These are phyloP conservation scores for Fraxinus anomala DNA, from an alignment of 257 asterid species.

Conservation along the genomic window DNA sequence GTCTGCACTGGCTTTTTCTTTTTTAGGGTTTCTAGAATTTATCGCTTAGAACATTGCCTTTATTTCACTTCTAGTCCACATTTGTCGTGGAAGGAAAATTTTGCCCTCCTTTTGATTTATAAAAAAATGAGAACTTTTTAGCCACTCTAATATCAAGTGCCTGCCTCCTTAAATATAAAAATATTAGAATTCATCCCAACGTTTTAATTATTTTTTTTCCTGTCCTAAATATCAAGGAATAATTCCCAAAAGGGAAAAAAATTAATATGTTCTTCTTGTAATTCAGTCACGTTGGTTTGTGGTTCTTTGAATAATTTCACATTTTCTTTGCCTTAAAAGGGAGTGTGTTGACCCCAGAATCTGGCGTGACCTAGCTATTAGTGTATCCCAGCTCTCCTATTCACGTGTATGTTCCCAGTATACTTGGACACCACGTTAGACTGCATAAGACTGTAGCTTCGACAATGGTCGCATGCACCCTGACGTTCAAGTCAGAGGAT, in stretches of 20 bases:
- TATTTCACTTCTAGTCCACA: slow-evolving; percentile 9
- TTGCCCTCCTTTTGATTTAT: neutral
- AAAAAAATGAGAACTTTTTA: neutral
- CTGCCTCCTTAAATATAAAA: neutral
- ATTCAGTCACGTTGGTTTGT: slow-evolving; percentile 10
- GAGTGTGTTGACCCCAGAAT: neutral
- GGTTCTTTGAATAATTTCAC: slow-evolving; percentile 6
- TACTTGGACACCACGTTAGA: too few relatives aligned
- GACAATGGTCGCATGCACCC: too few relatives aligned
- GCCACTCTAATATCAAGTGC: neutral
- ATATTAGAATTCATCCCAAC: neutral
- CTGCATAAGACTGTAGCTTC: too few relatives aligned
- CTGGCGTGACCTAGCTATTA: too few relatives aligned
- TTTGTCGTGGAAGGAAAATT: neutral
- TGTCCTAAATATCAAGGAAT: neutral
- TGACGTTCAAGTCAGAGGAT: too few relatives aligned
- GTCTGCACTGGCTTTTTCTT: neutral
- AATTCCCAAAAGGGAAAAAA: neutral
- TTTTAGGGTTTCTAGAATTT: slow-evolving; percentile 31
- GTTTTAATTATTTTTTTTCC: neutral
- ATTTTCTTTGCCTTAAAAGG: neutral
- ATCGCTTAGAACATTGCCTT: slow-evolving; percentile 15
- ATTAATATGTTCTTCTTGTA: neutral
- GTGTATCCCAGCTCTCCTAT: too few relatives aligned
- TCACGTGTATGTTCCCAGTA: too few relatives aligned